Evolutionary conservation across 441 rosid species (phyloP).

Genomic region (Biscutella auriculata): DNA sequence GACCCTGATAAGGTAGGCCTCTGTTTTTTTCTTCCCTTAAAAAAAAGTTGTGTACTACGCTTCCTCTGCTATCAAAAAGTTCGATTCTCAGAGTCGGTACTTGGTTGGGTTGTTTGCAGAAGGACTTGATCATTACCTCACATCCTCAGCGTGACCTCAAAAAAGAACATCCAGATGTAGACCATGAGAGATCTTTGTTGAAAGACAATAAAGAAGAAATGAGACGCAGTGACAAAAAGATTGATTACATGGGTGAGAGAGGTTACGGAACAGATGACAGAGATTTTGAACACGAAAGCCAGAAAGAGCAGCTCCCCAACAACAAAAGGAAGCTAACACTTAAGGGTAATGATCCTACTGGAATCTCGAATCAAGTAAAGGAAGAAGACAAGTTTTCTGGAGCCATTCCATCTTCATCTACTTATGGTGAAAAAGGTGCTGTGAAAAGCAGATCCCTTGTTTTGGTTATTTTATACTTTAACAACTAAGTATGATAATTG

Average conservation of each 20-base stretch:
- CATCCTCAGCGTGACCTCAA: conserved; percentile 50
- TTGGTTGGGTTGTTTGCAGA: conserved; percentile 41
- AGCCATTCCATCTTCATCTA: conserved; percentile 36
- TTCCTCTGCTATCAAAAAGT: conserved; percentile 2
- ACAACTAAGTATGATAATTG: background rate
- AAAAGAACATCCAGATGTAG: conserved; percentile 48
- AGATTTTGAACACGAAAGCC: conserved; percentile 52
- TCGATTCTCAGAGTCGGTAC: conserved; percentile 21
- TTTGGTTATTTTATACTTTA: background rate
- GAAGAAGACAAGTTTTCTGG: conserved; percentile 49
- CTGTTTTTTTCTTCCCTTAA: background rate
- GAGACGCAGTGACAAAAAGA: conserved; percentile 59
- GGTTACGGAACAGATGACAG: conserved; percentile 42
- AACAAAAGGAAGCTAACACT: conserved; percentile 38
- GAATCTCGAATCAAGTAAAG: conserved; percentile 47
- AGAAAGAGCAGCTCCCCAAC: conserved; percentile 47
- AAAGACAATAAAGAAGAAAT: conserved; percentile 65
- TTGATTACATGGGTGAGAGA: conserved; percentile 67
- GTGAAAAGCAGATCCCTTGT: conserved; percentile 34
- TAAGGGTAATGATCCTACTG: conserved; percentile 39
- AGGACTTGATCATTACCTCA: conserved; percentile 43
- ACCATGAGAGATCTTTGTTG: conserved; percentile 39
- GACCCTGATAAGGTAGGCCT: conserved; percentile 60
- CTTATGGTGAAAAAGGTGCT: conserved; percentile 58
- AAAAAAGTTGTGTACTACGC: background rate